These are phyloP conservation scores for Eleusine indica DNA, from an alignment of 176 grass and related monocot genomes.

Conservation along the genomic window DNA sequence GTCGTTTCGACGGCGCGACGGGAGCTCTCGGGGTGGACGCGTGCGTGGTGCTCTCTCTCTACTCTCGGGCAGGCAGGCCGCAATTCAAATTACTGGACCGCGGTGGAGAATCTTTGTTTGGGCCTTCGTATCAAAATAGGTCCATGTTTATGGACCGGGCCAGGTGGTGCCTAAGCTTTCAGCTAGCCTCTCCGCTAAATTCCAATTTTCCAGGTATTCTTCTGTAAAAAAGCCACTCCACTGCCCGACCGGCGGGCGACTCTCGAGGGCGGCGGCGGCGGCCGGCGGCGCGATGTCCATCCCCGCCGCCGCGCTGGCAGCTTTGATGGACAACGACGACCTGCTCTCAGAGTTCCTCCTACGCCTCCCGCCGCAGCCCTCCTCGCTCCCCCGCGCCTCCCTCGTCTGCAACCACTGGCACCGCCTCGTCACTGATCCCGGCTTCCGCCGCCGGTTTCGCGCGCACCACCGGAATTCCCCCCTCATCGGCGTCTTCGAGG, in stretches of 20 bases:
- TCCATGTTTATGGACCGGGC: too few relatives aligned
- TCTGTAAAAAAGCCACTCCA: too few relatives aligned
- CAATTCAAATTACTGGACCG: neutral
- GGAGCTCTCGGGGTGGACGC: neutral
- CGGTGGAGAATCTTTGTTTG: too few relatives aligned
- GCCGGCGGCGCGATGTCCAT: neutral
- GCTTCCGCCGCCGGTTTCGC: neutral
- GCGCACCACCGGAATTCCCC: neutral
- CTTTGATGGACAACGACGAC: neutral
- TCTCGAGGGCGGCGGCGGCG: too few relatives aligned
- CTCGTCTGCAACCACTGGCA: slow-evolving; percentile 23
- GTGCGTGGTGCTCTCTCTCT: too few relatives aligned
- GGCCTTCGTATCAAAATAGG: too few relatives aligned
- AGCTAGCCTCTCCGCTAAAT: too few relatives aligned
- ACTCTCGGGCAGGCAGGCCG: too few relatives aligned
- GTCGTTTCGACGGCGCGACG: neutral
- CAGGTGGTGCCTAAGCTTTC: too few relatives aligned
- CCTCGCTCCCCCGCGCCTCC: slow-evolving; percentile 12
- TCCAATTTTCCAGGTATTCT: too few relatives aligned
- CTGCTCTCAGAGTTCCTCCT: slow-evolving; percentile 3
- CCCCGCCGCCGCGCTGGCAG: neutral
- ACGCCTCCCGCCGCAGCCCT: neutral
- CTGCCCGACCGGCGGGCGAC: too few relatives aligned
- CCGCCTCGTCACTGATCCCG: slow-evolving; percentile 1
- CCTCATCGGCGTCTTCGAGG: neutral